A percentile compares a stretch with the other conserved stretches of the same genome.
Conservation (phyloP, 1,139 yeast genomes). For the Groenewaldozyma auringiensis region DNA sequence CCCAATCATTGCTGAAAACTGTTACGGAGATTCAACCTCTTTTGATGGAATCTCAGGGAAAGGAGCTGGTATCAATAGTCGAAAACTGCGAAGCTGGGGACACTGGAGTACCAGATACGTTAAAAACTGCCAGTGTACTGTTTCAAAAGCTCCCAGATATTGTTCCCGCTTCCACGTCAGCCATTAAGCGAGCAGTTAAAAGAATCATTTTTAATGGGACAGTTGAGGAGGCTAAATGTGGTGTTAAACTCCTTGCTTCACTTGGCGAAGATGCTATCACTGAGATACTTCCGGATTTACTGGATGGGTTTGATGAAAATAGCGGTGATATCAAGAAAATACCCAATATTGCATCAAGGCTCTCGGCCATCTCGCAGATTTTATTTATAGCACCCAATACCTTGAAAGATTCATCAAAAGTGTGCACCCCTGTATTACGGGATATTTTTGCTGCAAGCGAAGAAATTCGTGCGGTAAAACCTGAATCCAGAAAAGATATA, state of each 20-base stretch:
- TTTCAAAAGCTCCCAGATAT: conserved; percentile 42
- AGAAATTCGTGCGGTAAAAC: conserved; percentile 35
- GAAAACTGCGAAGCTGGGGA: conserved; percentile 28
- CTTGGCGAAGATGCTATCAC: conserved; percentile 36
- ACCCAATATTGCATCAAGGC: conserved; percentile 43
- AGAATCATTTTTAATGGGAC: conserved; percentile 46
- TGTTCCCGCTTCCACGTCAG: conserved; percentile 18
- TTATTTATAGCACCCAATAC: conserved; percentile 29
- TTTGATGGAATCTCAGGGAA: conserved; percentile 54
- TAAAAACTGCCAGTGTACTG: conserved; percentile 58
- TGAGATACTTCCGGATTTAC: conserved; percentile 28
- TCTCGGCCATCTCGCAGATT: conserved; percentile 57
- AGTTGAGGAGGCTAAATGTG: conserved; percentile 58
- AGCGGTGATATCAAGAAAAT: conserved; percentile 12
- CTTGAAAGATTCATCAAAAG: background rate
- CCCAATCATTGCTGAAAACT: conserved; percentile 50
- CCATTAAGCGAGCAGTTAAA: conserved; percentile 27
- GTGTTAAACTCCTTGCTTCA: conserved; percentile 51
- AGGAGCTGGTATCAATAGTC: conserved; percentile 41
- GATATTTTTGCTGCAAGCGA: conserved; percentile 25
- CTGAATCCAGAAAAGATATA: background rate
- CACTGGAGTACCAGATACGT: conserved; percentile 32
- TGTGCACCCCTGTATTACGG: background rate
- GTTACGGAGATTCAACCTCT: conserved; percentile 58
- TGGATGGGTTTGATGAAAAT: conserved; percentile 6